phyloP scores from a whole-genome alignment of 345 rosid species.

The Salix purpurea region DNA sequence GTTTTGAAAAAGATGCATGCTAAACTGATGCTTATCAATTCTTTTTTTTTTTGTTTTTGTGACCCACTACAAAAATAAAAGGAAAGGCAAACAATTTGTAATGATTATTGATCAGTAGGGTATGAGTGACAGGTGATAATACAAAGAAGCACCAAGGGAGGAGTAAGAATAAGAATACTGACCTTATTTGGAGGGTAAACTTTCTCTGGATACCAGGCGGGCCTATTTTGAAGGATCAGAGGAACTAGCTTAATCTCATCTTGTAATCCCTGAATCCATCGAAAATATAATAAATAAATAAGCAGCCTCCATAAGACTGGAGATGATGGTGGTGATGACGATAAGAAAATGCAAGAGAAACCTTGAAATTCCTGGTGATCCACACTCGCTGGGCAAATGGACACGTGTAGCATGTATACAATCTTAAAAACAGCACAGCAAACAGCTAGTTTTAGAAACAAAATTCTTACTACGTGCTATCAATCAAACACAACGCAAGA shows the following conservation, averaged over 20 bases:
- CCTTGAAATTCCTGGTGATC: slow-evolving; percentile 92
- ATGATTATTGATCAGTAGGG: not conserved
- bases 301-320: not conserved
- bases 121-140: not conserved
- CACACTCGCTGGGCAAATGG: slow-evolving; percentile 90
- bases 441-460: not conserved
- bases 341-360: not conserved
- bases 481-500: not conserved
- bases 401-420: slow-evolving; percentile 58
- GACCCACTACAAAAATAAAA: not conserved
- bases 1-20: not conserved
- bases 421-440: slow-evolving; percentile 23
- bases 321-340: too few species aligned
- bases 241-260: slow-evolving; percentile 77
- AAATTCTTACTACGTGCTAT: not conserved
- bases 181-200: slow-evolving; percentile 84
- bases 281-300: not conserved
- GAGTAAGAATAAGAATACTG: not conserved
- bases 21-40: not conserved
- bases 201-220: slow-evolving; percentile 87
- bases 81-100: not conserved
- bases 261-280: slow-evolving; percentile 61
- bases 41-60: too few species aligned
- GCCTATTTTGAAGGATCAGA: slow-evolving; percentile 64
- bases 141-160: not conserved